A percentile compares a stretch with the other conserved stretches of the same genome.
phyloP scores from a whole-genome alignment of 345 rosid species.

The Salix viminalis region DNA sequence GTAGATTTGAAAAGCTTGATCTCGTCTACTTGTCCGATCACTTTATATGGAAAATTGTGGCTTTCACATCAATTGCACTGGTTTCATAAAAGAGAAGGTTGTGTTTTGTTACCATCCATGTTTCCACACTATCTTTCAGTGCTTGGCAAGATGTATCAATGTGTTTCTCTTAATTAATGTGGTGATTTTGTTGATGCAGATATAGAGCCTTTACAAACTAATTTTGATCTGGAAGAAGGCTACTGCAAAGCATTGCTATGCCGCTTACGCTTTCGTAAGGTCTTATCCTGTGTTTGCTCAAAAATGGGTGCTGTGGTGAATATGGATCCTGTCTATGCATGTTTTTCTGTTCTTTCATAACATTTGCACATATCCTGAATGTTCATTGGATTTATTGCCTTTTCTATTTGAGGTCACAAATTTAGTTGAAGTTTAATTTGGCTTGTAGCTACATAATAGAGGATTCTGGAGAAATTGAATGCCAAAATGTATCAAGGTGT shows the following conservation, averaged over 20 bases:
- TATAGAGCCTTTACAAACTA: conserved; percentile 72
- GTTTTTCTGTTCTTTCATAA: not conserved
- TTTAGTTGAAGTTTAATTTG: not conserved
- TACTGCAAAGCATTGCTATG: conserved; percentile 86
- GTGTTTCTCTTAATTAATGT: not conserved
- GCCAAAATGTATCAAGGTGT: not conserved
- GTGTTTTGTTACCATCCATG: not conserved
- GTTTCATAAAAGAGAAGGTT: not conserved
- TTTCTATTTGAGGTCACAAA: not conserved
- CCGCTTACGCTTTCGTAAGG: conserved; percentile 99
- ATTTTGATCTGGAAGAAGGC: conserved; percentile 72
- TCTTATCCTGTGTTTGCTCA: conserved; percentile 59
- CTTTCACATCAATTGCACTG: not conserved
- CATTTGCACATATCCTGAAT: not conserved
- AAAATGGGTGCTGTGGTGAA: not conserved
- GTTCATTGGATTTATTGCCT: not conserved
- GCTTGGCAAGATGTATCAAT: not conserved
- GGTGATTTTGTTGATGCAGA: conserved; percentile 45
- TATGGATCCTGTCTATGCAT: not conserved
- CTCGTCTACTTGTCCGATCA: not conserved
- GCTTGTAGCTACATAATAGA: not conserved
- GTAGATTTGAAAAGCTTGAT: not conserved
- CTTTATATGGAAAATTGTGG: not conserved
- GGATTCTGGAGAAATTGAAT: not conserved
- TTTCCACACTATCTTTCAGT: not conserved